Evolutionary conservation across 1,284 basidiomycete genomes (phyloP), one percentile per base, ranked within the genome.

Genomic region (Trametes sp.): DNA sequence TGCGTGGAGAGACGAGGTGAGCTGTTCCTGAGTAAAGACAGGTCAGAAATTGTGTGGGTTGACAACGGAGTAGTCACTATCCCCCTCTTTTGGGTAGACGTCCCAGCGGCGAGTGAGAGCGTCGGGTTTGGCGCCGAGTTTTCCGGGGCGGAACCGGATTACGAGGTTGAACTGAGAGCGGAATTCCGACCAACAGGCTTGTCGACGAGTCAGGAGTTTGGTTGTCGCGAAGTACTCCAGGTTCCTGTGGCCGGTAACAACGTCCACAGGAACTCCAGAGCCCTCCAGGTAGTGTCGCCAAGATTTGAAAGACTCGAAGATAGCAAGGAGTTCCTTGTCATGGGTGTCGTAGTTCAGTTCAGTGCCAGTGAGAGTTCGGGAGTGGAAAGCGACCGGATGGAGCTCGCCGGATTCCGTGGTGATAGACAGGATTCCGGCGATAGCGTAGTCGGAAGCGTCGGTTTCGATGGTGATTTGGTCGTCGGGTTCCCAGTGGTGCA

Each of bases 291-390:
- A 76, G 41, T 73, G 70, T 3, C 70, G 56, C 78, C 75, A 79
- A 23, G 66, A 54, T n/a, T 71, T 49, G 45, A 78, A 68, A 0
- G 69, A 57, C 21, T 67, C 41, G 23, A 77, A 51, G 46, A 78
- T 70, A 0, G 72, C 73, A 0, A 80, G 73, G 5, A 80, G 71
- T 67, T 80, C 76, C 52, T 78, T 78, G 33, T 80, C 69, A 42
- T 80, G 23, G 24, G 75, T 65, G 6, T 77, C 69, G 44, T 78
- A 76, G 66, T 77, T 77, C 46, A 74, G 72, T 63, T 79, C 73
- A 0, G 73, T 61, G 23, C 72, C 68, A 0, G 69, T 41, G 11
- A 79, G 57, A 16, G 70, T 75, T 0, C 65, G 56, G n/a, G 75
- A 75, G 54, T 70, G 69, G 68, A 67, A 57, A 16, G 38, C 56